A percentile compares a stretch with the other conserved stretches of the same genome.
These are phyloP conservation scores for Antrodiella citrinella DNA, from an alignment of 768 basidiomycete genomes.

Conservation along the genomic window DNA sequence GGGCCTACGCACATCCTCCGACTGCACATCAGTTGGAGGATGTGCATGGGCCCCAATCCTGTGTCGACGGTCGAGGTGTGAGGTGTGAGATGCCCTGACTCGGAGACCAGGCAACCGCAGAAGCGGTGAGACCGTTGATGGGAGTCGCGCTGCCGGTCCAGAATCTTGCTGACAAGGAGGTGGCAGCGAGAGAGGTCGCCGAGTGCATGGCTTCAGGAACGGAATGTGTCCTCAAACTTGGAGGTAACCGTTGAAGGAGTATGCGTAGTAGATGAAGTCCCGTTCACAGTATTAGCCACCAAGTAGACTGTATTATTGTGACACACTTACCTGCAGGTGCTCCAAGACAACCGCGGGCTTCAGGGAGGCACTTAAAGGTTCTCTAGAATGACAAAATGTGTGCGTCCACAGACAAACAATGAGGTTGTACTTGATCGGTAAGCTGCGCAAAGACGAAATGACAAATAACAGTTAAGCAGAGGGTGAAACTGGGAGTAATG, in stretches of 20 bases:
- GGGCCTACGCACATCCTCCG: conserved; percentile 15
- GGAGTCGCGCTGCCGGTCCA: conserved; percentile 37
- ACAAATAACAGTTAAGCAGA: conserved; percentile 70
- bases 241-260: conserved; percentile 86
- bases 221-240: conserved; percentile 82
- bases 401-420: conserved; percentile 89
- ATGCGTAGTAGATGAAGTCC: conserved; percentile 93
- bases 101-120: conserved; percentile 39
- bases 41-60: conserved; percentile 9
- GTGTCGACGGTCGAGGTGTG: conserved; percentile 10
- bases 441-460: conserved; percentile 80
- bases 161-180: conserved; percentile 91
- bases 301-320: too few species aligned
- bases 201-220: conserved; percentile 91
- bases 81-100: too few species aligned
- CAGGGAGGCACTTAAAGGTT: conserved; percentile 66
- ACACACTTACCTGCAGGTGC: conserved; percentile 57
- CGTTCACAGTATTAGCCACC: too few species aligned
- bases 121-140: conserved; percentile 39
- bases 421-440: conserved; percentile 94
- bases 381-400: conserved; percentile 88
- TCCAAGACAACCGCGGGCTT: conserved; percentile 68
- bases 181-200: conserved; percentile 93
- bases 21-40: conserved; percentile 13
- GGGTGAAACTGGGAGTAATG: conserved; percentile 60